A percentile compares a stretch with the other conserved stretches of the same genome.
Conservation (phyloP, 441 rosid genomes). For the Codiaeum variegatum region DNA sequence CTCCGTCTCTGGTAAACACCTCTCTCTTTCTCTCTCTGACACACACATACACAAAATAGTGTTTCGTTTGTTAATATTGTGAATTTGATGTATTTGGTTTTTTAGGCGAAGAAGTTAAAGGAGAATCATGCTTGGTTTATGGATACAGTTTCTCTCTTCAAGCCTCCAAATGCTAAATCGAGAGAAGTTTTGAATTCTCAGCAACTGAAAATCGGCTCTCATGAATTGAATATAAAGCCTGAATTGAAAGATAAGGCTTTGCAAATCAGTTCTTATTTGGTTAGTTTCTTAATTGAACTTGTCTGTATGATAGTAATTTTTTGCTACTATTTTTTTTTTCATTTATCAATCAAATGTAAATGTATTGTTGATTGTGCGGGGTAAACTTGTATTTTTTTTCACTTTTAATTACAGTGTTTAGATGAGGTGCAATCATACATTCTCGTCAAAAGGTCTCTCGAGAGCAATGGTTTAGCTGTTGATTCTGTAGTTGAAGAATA, state of each 20-base stretch:
- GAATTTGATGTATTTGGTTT: conserved; percentile 8
- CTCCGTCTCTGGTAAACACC: conserved; percentile 43
- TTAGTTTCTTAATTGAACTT: conserved; percentile 26
- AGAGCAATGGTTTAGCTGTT: conserved; percentile 32
- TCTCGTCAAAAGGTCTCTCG: conserved; percentile 63
- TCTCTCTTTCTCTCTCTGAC: conserved; percentile 14
- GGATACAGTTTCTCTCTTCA: conserved; percentile 52
- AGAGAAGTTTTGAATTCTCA: conserved; percentile 67
- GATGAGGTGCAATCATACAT: conserved; percentile 95
- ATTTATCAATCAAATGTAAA: background rate
- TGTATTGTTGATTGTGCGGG: background rate
- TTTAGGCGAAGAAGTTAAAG: conserved; percentile 67
- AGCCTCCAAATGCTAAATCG: conserved; percentile 59
- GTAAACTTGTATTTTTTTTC: background rate
- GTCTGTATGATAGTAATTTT: background rate
- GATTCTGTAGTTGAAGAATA: conserved; percentile 51
- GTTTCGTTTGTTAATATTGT: background rate
- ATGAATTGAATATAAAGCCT: conserved; percentile 50
- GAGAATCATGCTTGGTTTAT: conserved; percentile 74
- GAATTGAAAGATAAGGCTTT: conserved; percentile 67
- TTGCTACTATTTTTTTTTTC: background rate
- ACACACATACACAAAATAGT: background rate
- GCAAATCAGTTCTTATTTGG: conserved; percentile 66
- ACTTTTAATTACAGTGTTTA: conserved; percentile 44
- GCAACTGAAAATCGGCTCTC: conserved; percentile 54